Conservation (phyloP, 2,329 filamentous ascomycete species). For the Monosporascus sp. region DNA sequence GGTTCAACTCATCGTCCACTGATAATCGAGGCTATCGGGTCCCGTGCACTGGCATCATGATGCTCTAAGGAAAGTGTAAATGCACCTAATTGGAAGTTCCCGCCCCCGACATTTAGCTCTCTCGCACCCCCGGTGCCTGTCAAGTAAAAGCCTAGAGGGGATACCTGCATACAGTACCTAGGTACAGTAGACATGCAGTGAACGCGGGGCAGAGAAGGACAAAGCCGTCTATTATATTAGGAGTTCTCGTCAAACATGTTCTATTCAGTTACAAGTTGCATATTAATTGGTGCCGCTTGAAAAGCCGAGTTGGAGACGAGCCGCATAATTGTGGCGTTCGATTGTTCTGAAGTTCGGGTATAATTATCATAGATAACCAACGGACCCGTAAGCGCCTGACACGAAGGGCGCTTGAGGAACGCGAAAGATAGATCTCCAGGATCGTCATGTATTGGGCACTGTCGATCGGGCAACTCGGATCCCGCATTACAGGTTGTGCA, state of each 20-base stretch:
- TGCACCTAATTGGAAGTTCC: background rate
- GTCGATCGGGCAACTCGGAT: background rate
- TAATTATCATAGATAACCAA: background rate
- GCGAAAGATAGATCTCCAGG: background rate
- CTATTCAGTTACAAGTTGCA: no score
- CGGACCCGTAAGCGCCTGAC: background rate
- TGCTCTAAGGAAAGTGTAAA: background rate
- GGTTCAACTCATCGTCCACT: background rate
- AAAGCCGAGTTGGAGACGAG: no score
- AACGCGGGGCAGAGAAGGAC: no score
- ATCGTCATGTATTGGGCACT: background rate
- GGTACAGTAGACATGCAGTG: no score
- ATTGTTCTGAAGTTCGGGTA: no score
- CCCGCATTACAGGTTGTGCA: background rate
- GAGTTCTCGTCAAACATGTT: background rate
- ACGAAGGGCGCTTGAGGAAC: background rate
- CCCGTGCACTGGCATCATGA: background rate
- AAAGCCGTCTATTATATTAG: background rate
- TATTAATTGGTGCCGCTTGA: no score
- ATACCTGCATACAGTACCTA: no score
- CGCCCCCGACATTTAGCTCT: background rate
- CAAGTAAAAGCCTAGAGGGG: background rate
- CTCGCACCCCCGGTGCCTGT: background rate
- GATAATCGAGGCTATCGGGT: background rate
- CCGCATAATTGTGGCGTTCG: no score